phyloP scores from a whole-genome alignment of 2,329 filamentous ascomycete genomes.

The Xylaria sp. region DNA sequence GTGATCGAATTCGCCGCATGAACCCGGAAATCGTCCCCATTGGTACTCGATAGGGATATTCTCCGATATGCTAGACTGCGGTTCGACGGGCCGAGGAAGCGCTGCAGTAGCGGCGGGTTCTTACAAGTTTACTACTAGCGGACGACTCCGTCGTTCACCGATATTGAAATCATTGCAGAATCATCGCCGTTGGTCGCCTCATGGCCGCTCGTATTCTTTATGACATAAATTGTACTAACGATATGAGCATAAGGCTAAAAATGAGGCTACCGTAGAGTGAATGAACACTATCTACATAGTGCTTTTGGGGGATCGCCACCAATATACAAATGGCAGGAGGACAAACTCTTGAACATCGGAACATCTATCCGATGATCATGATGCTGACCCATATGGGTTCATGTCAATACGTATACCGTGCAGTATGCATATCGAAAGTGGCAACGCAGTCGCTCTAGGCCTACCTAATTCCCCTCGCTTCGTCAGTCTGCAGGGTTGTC shows the following conservation, averaged over 20 bases:
- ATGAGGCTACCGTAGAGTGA: neutral
- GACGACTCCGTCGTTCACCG: slow-evolving; percentile 1
- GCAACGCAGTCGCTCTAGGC: slow-evolving; percentile 24
- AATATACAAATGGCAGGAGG: neutral
- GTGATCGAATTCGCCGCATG: slow-evolving; percentile 28
- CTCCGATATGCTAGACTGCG: slow-evolving; percentile 38
- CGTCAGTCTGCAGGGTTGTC: slow-evolving; percentile 30
- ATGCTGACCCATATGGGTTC: slow-evolving; percentile 24
- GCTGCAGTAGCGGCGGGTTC: slow-evolving; percentile 33
- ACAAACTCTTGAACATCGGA: slow-evolving; percentile 21
- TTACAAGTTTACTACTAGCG: slow-evolving; percentile 6
- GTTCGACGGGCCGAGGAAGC: slow-evolving; percentile 47
- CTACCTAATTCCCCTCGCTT: slow-evolving; percentile 14
- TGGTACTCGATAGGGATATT: slow-evolving; percentile 42
- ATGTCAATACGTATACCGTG: slow-evolving; percentile 23
- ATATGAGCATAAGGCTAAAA: neutral
- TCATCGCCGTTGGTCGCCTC: neutral
- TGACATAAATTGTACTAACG: neutral
- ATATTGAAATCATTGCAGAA: slow-evolving; percentile 22
- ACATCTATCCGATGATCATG: slow-evolving; percentile 26
- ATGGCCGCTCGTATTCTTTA: neutral
- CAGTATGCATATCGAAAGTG: slow-evolving; percentile 11
- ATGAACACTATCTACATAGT: slow-evolving; percentile 2
- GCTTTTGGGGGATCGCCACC: neutral
- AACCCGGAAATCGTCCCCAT: slow-evolving; percentile 36